phyloP scores from a whole-genome alignment of 371 early-diverging fungal species.

The Mortierella sp. region DNA sequence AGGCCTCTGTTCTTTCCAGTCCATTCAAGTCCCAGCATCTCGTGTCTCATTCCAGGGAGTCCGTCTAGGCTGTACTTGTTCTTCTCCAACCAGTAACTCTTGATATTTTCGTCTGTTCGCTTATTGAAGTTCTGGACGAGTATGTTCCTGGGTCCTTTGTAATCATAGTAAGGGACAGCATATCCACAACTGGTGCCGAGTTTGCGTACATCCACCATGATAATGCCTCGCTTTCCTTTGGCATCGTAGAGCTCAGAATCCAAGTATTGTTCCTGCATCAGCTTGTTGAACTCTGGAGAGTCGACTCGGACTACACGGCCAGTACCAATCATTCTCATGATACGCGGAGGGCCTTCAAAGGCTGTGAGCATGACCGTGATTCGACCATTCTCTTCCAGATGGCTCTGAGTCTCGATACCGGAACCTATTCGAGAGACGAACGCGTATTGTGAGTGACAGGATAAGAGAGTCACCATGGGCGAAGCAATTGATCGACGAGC shows the following conservation, averaged over 20 bases:
- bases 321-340: slow-evolving; percentile 61
- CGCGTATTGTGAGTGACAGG: no score
- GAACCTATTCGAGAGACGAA: slow-evolving; percentile 38
- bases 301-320: slow-evolving; percentile 55
- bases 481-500: not conserved
- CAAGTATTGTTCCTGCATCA: slow-evolving; percentile 50
- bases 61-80: slow-evolving; percentile 56
- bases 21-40: slow-evolving; percentile 22
- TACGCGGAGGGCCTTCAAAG: slow-evolving; percentile 63
- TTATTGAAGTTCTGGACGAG: slow-evolving; percentile 48
- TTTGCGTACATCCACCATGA: slow-evolving; percentile 57
- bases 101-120: slow-evolving; percentile 24
- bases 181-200: slow-evolving; percentile 65
- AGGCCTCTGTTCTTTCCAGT: slow-evolving; percentile 12
- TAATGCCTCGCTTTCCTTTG: slow-evolving; percentile 58
- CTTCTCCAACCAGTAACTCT: slow-evolving; percentile 50
- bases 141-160: slow-evolving; percentile 52
- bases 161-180: slow-evolving; percentile 64
- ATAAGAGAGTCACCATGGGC: not conserved
- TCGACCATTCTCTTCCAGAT: slow-evolving; percentile 63
- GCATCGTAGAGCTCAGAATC: slow-evolving; percentile 37
- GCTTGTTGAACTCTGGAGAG: slow-evolving; percentile 53
- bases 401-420: slow-evolving; percentile 65
- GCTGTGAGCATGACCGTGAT: slow-evolving; percentile 66
- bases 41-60: slow-evolving; percentile 42